phyloP scores from a whole-genome alignment of 257 asterid species.

The Solanum infundibuliforme region DNA sequence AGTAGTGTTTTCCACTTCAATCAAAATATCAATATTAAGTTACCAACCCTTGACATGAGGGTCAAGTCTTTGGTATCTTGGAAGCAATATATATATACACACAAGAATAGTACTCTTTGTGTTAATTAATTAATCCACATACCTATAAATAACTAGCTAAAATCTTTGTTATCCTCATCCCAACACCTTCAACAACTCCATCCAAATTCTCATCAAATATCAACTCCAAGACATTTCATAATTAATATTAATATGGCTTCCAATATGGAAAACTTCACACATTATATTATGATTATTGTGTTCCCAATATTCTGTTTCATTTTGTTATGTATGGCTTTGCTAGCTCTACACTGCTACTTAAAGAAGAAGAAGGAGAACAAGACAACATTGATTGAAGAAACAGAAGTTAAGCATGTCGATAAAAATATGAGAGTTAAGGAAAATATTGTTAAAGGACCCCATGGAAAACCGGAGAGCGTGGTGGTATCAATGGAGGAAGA shows the following conservation, averaged over 20 bases:
- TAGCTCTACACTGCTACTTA: slow-evolving; percentile 26
- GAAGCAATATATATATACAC: slow-evolving; percentile 24
- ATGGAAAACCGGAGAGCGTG: slow-evolving; percentile 17
- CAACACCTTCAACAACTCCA: neutral
- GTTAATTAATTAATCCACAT: neutral
- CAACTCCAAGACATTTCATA: slow-evolving; percentile 6
- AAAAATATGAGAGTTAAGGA: slow-evolving; percentile 30
- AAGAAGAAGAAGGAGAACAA: slow-evolving; percentile 20
- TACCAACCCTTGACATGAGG: slow-evolving; percentile 22
- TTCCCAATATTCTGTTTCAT: slow-evolving; percentile 23
- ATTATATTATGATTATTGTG: slow-evolving; percentile 21
- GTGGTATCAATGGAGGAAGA: slow-evolving; percentile 36
- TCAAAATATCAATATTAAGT: neutral
- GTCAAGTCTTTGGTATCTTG: slow-evolving; percentile 35
- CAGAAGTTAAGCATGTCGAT: slow-evolving; percentile 18
- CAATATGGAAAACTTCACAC: neutral
- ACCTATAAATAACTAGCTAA: neutral
- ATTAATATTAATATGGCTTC: neutral
- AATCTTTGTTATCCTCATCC: neutral
- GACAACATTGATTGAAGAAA: slow-evolving; percentile 11
- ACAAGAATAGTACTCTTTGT: neutral
- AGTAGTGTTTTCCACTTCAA: slow-evolving; percentile 10
- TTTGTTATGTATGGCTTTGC: slow-evolving; percentile 22
- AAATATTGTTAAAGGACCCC: slow-evolving; percentile 26
- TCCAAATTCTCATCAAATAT: slow-evolving; percentile 1